Evolutionary conservation across 163 green algal genomes (phyloP), one percentile per base, ranked within the genome.

Genomic region (Volvox carteri): DNA sequence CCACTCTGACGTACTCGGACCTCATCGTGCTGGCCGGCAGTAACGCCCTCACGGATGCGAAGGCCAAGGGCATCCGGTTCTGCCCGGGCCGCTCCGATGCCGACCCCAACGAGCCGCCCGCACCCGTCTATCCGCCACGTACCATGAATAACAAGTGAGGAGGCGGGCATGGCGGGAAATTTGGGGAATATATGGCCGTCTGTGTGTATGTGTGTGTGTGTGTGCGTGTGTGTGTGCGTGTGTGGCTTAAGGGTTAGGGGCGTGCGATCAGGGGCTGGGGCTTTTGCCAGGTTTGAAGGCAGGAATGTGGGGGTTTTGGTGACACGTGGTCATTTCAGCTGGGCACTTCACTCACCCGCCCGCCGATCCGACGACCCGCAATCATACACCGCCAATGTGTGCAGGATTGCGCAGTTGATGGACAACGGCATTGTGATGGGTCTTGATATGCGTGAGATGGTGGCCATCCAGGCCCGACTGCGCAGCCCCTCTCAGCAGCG

Each of bases 1-100:
- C n/a, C 37, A 23, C 23, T 9, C 68, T 94, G 4, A 89, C 91
- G 1, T 88, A 52, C 12, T 89, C 91, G 37, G 91, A 94, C 70
- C 86, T 93, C n/a, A 94, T 94, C 83, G 91, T 94, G 0, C 78
- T 93, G 23, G 91, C 91, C 19, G 91, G 91, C 52, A 80, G 30
- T 37, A 41, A 58, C 0, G 87, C 91, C 33, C 37, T 92, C 0
- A 60, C 90, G 37, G 70, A 76, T 11, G 78, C 52, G 30, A 37
- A 21, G 18, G 33, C 33, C 7, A 68, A 19, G n/a, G 18, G n/a
- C 3, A n/a, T 90, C 16, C 14, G 52, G n/a, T 93, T 94, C 78
- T 94, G 91, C 84, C 37, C 58, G 35, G 91, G 91, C 18, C 86
- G 91, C 42, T 65, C 68, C 0, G 91, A 94, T 73, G 91, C 89